These are phyloP conservation scores for Penicillium sp. DNA, from an alignment of 2,329 filamentous ascomycete species.

Conservation along the genomic window DNA sequence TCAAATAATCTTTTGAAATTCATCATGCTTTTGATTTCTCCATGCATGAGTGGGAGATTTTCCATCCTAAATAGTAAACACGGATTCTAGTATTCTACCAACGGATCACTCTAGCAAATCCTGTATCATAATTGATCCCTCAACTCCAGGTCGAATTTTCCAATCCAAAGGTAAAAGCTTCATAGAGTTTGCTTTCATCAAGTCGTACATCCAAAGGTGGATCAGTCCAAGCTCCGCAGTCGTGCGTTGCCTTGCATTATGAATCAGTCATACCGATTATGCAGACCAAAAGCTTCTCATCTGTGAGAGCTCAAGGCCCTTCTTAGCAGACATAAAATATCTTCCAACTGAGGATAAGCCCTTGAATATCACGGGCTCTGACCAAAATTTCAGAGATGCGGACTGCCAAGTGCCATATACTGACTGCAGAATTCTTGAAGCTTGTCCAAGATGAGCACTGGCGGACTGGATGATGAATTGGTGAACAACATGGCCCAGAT, in stretches of 20 bases:
- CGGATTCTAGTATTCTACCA: not conserved
- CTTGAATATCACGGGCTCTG: not conserved
- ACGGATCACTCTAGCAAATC: not conserved
- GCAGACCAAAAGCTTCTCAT: not conserved
- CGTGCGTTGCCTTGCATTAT: not conserved
- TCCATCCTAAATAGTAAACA: not conserved
- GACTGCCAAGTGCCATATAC: not conserved
- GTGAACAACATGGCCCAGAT: not conserved
- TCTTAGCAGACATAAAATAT: not conserved
- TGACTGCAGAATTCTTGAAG: not conserved
- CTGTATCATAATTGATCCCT: not conserved
- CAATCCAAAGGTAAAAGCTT: not conserved
- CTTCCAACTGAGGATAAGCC: not conserved
- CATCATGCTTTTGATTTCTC: not conserved
- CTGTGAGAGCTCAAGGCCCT: not conserved
- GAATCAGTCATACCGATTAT: not conserved
- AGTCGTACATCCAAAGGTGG: not conserved
- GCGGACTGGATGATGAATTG: not conserved
- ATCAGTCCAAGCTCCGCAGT: not conserved
- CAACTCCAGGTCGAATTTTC: not conserved
- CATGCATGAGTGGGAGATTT: not conserved
- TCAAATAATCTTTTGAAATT: not conserved
- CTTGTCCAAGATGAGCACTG: not conserved
- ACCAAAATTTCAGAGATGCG: not conserved
- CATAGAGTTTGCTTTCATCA: not conserved